Conservation (phyloP, 1,139 yeast species). For the Eremothecium sinecaudum region DNA sequence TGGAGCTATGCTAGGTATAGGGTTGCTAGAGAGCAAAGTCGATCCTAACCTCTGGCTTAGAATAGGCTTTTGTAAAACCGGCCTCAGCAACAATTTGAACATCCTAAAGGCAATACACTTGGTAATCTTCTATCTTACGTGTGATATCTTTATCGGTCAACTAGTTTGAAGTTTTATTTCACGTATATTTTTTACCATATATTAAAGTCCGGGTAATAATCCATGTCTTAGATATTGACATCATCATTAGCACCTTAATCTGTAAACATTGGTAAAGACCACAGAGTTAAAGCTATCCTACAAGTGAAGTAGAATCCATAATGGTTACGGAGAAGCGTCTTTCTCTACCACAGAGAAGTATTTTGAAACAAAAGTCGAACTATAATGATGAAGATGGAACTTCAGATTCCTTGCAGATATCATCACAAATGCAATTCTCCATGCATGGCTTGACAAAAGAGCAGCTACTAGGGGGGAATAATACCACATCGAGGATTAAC, state of each 20-base stretch:
- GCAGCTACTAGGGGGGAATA: conserved; percentile 18
- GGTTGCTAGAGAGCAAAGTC: neutral
- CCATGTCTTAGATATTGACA: too few relatives aligned
- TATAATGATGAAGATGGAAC: conserved; percentile 27
- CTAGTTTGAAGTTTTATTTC: too few relatives aligned
- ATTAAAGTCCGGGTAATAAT: too few relatives aligned
- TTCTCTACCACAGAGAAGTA: conserved; percentile 33
- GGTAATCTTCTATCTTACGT: too few relatives aligned
- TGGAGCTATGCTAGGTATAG: conserved; percentile 21
- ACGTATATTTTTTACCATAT: too few relatives aligned
- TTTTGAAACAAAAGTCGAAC: conserved; percentile 27
- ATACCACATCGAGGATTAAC: conserved; percentile 24
- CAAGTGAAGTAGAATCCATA: neutral
- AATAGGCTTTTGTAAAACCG: too few relatives aligned
- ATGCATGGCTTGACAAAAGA: conserved; percentile 9
- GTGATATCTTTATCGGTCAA: too few relatives aligned
- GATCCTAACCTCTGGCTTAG: too few relatives aligned
- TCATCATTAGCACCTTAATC: too few relatives aligned
- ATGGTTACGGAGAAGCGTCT: conserved; percentile 29
- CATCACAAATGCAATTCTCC: conserved; percentile 13
- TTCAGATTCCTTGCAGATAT: conserved; percentile 12
- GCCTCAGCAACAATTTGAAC: too few relatives aligned
- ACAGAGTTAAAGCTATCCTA: neutral
- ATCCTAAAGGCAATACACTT: too few relatives aligned
- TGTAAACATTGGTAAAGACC: neutral